Base-by-base conservation (phyloP, 768 basidiomycete species). In the Neoboletus subvelutipes region DNA sequence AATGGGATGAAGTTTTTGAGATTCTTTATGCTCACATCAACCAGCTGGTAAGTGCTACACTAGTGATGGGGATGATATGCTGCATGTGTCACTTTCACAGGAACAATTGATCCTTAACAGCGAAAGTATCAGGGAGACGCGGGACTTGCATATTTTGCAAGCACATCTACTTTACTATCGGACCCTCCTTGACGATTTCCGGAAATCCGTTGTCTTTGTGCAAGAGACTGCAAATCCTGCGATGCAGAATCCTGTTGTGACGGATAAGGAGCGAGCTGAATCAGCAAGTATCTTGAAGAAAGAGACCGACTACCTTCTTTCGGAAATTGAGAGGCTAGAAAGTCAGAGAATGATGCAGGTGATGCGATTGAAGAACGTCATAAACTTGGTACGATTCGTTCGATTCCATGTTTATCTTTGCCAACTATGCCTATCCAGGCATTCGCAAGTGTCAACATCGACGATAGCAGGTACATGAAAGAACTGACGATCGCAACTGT, bases 1-100 rank as follows among this genome's bases (percentile, higher is more conserved):
- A 82, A 2, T 86, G 84, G 83, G 84, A 86, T 53, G 83, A 86
- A 63, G 71, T 81, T 4, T 73, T 84, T 31, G 83, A 84, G 64
- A 61, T 67, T 6, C 64, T 86, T 31, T 83, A 81, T 59, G 56
- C 65, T 10, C 80, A 86, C 57, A 77, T 85, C 24, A 78, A 77
- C 56, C 68, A 58, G 31, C 64, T 86, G 76, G 82, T 83, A 64
- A 45, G 80, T 18, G 28, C 5, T 8, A 4, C n/a, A 12, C 9
- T 45, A 5, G 5, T 28, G 11, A 28, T 7, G 3, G 6, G 3
- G 10, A 39, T 17, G 4, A 29, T n/a, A 18, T n/a, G 28, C 36
- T 48, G 1, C 12, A 57, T 51, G 5, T 6, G 9, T 39, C 13
- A 3, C 45, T 52, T 50, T 42, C 22, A 20, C 50, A 84, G 82